Evolutionary conservation across 495 filamentous ascomycete species (phyloP), one percentile per base, ranked within the genome.

Genomic region (Xylaria curta): DNA sequence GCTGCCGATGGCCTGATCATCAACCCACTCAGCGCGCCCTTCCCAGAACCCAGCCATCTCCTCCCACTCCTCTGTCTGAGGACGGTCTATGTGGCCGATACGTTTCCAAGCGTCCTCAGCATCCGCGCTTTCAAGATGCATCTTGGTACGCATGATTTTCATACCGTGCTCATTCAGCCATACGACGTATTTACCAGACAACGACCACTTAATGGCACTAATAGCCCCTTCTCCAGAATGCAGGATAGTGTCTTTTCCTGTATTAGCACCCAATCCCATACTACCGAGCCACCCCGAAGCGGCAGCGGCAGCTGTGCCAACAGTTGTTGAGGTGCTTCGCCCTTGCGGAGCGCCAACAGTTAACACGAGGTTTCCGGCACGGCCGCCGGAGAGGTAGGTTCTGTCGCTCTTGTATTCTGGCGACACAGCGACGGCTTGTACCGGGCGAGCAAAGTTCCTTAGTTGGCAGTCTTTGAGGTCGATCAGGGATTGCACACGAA

Each of bases 111-210:
- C 92, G 73, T 91, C 89, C 19, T 97, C 95, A 3, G 86, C 80
- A 71, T 97, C 92, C 7, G 87, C 87, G 46, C 85, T 89, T 19
- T 96, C 93, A 49, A 98, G 85, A 68, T 94, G 88, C 31, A 97
- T 80, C 76, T 94, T 94, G 4, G 93, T 93, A 56, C 96, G 88
- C 96, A 99, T 98, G 61, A 99, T 94, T 79, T 97, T 97, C 76
- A 97, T 94, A 1, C 96, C 96, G 75, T 95, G 91, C 80, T 99
- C 96, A 75, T 97, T 98, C 28, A 96, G 86, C 96, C 96, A 99
- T 0, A 89, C 92, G 3, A 98, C 92, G 78, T 92, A 98, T 82
- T 91, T 93, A 0, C 96, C 95, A 1, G 94, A 94, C 67, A 93
- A 77, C 0, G 94, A 97, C 94, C 94, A 99, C 78, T 94, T 92